A percentile compares a stretch with the other conserved stretches of the same genome.
Evolutionary conservation across 1,284 basidiomycete genomes (phyloP).

Genomic region (Microbotryum lychnidis-dioicae): DNA sequence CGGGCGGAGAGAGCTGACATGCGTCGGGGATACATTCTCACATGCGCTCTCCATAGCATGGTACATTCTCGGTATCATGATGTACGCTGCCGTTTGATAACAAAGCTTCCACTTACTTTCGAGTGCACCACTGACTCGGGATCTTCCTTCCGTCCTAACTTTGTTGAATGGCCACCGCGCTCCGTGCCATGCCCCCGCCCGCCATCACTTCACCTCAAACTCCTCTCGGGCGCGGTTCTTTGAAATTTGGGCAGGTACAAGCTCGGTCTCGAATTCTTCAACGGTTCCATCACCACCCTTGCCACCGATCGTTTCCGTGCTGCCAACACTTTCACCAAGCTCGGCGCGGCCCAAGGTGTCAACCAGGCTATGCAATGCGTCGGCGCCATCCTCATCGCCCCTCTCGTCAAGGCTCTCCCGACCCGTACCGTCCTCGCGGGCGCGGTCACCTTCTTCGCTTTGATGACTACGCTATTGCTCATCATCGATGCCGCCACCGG

Average conservation of each 20-base stretch:
- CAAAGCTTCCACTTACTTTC: too few relatives aligned
- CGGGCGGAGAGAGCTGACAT: too few relatives aligned
- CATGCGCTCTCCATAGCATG: too few relatives aligned
- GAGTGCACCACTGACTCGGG: too few relatives aligned
- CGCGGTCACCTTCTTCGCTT: slow-evolving; percentile 38
- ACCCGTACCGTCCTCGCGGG: slow-evolving; percentile 39
- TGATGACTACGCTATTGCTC: slow-evolving; percentile 38
- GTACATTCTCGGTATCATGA: too few relatives aligned
- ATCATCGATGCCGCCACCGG: slow-evolving; percentile 41
- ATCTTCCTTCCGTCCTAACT: too few relatives aligned
- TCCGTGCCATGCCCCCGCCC: too few relatives aligned
- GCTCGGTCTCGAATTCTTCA: slow-evolving; percentile 15
- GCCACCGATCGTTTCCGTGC: slow-evolving; percentile 32
- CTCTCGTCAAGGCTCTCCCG: slow-evolving; percentile 40
- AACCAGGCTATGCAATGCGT: slow-evolving; percentile 39
- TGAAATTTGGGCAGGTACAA: slow-evolving; percentile 23
- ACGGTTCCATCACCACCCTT: slow-evolving; percentile 36
- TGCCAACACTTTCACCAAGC: slow-evolving; percentile 34
- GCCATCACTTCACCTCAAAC: too few relatives aligned
- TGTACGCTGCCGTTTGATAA: too few relatives aligned
- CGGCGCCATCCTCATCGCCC: slow-evolving; percentile 37
- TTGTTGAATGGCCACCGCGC: too few relatives aligned
- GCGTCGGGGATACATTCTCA: too few relatives aligned
- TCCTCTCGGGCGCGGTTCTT: too few relatives aligned
- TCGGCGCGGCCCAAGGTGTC: slow-evolving; percentile 36